Percentiles rank a stretch among this genome's conserved stretches.
Conservation (phyloP, 306 rosid species). For the Inga leiocalycina region DNA sequence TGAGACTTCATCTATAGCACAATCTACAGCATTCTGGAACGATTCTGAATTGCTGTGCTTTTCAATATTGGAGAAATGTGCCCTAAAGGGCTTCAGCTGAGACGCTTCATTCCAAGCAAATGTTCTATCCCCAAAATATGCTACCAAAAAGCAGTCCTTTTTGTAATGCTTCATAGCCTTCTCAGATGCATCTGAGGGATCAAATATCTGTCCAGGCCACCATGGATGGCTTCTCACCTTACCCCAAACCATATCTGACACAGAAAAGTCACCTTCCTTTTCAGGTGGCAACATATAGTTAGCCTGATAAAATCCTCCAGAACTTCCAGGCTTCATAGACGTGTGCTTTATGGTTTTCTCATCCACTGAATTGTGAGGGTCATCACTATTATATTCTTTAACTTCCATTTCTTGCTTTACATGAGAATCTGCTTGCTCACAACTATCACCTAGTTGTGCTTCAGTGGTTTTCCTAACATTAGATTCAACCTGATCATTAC, state of each 20-base stretch:
- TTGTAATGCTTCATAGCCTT: slow-evolving; percentile 84
- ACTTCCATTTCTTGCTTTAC: slow-evolving; percentile 55
- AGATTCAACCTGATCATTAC: slow-evolving; percentile 36
- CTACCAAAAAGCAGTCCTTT: slow-evolving; percentile 84
- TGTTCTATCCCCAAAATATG: slow-evolving; percentile 94
- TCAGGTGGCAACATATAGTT: slow-evolving; percentile 61
- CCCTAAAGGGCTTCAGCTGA: slow-evolving; percentile 69
- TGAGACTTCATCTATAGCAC: slow-evolving; percentile 84
- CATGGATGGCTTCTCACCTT: slow-evolving; percentile 99
- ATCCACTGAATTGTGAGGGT: slow-evolving; percentile 32
- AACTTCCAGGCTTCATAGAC: slow-evolving; percentile 38
- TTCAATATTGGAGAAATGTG: slow-evolving; percentile 66
- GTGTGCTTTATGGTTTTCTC: slow-evolving; percentile 37
- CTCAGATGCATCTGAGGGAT: slow-evolving; percentile 78
- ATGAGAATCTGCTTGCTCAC: slow-evolving; percentile 47
- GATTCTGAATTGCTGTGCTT: slow-evolving; percentile 78
- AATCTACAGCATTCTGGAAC: slow-evolving; percentile 75
- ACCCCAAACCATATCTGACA: slow-evolving; percentile 94
- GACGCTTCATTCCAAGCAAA: slow-evolving; percentile 98
- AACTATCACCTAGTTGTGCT: slow-evolving; percentile 33
- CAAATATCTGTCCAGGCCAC: slow-evolving; percentile 99
- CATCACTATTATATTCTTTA: slow-evolving; percentile 44
- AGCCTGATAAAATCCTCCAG: slow-evolving; percentile 41
- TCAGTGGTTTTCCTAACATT: slow-evolving; percentile 37
- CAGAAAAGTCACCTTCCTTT: slow-evolving; percentile 65